Evolutionary conservation across 495 filamentous ascomycete genomes (phyloP), one percentile per base, ranked within the genome.

Genomic region (Trichoderma reesei): DNA sequence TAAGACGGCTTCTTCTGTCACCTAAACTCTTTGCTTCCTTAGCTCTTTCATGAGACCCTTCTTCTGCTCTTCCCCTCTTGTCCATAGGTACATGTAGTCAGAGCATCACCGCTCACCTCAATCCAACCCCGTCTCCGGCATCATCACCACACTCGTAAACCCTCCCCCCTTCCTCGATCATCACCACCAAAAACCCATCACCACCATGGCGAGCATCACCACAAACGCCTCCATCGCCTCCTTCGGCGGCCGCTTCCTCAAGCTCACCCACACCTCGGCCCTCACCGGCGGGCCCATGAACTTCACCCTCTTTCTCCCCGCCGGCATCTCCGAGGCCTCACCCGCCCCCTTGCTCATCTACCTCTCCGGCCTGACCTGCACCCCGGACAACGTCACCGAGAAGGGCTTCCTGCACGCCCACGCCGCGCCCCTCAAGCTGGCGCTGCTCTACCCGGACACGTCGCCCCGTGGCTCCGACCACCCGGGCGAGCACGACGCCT

Each of bases 171-270:
- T 41, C 39, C 39, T 1, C 10, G 13, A 44, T 44, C 41, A 44
- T n/a, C 14, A 44, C 3, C 41, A 44, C 41, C 39, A 48, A 26
- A 26, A 26, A 26, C 26, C 26, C 26, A 26, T 26, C 26, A 60
- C 42, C 33, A 7, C 44, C 42, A 78, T 70, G 67, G 94, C 94
- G 90, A 74, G 85, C 65, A 88, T 97, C 79, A 86, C 87, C 71
- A 94, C 88, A 66, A 95, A 88, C 75, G 89, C 91, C 18, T 90
- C 88, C 67, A 96, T 98, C 74, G 82, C 88, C 75, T 91, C 86
- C 71, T 98, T 97, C 76, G 92, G 92, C 72, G 94, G 94, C 68
- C 94, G 92, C 76, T 90, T 98, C 63, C 84, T 96, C 67, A 98
- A 98, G 77, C 87, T 98, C 36, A 84, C 84, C 69, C 94, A 98